Evolutionary conservation across 1,284 basidiomycete species (phyloP), one percentile per base, ranked within the genome.

Genomic region (Mycocalia duriaeana): DNA sequence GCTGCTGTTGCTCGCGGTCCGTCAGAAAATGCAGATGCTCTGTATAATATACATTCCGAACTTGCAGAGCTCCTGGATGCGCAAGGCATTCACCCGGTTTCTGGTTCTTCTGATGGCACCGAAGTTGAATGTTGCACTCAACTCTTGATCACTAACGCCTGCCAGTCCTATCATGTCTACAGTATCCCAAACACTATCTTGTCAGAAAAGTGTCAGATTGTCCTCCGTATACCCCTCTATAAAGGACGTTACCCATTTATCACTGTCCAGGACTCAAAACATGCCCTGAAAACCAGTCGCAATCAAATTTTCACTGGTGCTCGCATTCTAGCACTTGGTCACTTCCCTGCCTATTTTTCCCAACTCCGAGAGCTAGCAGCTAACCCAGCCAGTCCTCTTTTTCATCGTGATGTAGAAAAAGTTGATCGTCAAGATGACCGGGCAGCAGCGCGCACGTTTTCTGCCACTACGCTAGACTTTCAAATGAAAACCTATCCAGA

Each of bases 401-500:
- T 56, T 47, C 38, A 34, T 1, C 55, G 59, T 1, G 63, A 71
- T 53, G 60, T 71, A 2, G 56, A 60, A 5, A 56, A 59, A n/a
- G 19, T 62, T 1, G 66, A 71, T 50, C 48, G 57, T 5, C 68
- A 70, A 47, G 68, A 71, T 57, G 68, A 72, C 47, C 50, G 56
- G 42, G 69, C 67, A 0, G 68, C 68, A 4, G 49, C 63, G 4
- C 56, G 64, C 1, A 41, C 68, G 0, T 69, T 70, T 49, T 66
- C 65, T 11, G 60, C 60, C 0, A 49, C 48, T 2, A 52, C 56
- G 3, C 48, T 71, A 1, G 34, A 59, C 3, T 65, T 51, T 23
- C 46, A 50, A 2, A 46, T 52, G 9, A 42, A 51, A 6, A 24
- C 55, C 16, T 47, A 53, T 36, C 56, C 55, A 1, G 52, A 58